Percentiles rank a stretch among this genome's conserved stretches.
These are phyloP conservation scores for Linnemannia hyalina DNA, from an alignment of 192 early-diverging fungal genomes.

Conservation along the genomic window DNA sequence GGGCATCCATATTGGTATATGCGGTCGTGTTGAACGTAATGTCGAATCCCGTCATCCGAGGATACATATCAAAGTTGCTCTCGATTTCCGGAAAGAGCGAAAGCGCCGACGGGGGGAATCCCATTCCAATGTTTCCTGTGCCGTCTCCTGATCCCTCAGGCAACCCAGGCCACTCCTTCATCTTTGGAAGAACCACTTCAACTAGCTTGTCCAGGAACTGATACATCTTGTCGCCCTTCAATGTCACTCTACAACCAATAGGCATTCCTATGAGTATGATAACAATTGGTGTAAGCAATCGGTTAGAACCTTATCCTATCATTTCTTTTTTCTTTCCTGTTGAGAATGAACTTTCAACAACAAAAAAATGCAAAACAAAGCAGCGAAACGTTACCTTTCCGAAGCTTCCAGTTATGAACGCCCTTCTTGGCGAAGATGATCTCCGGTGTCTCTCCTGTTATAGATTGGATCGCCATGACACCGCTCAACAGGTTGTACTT, in stretches of 20 bases:
- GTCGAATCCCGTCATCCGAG: constrained; percentile 88
- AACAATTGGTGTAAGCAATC: background rate
- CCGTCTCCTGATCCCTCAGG: constrained; percentile 81
- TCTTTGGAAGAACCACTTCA: constrained; percentile 93
- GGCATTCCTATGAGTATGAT: constrained; percentile 76
- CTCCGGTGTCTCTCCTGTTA: constrained; percentile 85
- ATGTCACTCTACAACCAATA: constrained; percentile 83
- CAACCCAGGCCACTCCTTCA: constrained; percentile 92
- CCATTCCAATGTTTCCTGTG: constrained; percentile 86
- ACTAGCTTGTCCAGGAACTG: constrained; percentile 95
- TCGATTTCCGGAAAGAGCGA: constrained; percentile 98
- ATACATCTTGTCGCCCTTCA: constrained; percentile 90
- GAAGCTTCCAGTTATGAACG: constrained; percentile 88
- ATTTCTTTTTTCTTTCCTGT: background rate
- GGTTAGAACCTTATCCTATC: background rate
- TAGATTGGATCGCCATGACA: constrained; percentile 90
- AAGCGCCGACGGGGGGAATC: constrained; percentile 85
- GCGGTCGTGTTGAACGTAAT: constrained; percentile 90
- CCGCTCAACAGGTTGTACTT: constrained; percentile 92
- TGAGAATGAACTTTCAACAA: background rate
- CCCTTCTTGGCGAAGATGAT: constrained; percentile 84
- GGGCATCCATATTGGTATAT: constrained; percentile 79
- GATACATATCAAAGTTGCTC: constrained; percentile 94
- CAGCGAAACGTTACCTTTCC: constrained; percentile 67
- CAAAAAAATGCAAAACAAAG: background rate